Evolutionary conservation across 345 rosid species (phyloP).

Genomic region (Salix exigua): DNA sequence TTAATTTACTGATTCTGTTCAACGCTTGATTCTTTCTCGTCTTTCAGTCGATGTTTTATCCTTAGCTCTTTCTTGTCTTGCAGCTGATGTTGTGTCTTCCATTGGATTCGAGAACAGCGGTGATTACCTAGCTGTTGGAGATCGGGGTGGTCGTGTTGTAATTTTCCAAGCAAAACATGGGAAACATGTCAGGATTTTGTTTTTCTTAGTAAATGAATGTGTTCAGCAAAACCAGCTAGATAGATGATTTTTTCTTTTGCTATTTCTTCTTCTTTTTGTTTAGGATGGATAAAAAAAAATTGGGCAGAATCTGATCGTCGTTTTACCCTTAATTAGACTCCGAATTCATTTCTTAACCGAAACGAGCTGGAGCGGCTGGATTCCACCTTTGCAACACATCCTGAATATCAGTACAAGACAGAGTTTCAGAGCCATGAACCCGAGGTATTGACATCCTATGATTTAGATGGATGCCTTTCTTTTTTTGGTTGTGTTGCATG

Average conservation of each 20-base stretch:
- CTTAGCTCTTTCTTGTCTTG: neutral
- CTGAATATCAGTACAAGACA: conserved; percentile 50
- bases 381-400: conserved; percentile 25
- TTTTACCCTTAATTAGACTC: conserved; percentile 22
- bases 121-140: conserved; percentile 58
- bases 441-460: conserved; percentile 34
- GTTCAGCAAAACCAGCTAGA: neutral
- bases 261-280: conserved; percentile 1
- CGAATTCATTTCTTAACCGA: conserved; percentile 24
- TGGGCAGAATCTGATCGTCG: conserved; percentile 14
- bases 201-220: neutral
- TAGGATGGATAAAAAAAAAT: conserved; percentile 11
- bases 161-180: conserved; percentile 43
- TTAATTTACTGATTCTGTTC: neutral
- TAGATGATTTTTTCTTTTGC: neutral
- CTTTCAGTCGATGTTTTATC: conserved; percentile 46
- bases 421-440: conserved; percentile 78
- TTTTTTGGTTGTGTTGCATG: neutral
- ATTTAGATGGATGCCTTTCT: neutral
- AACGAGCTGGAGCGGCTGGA: conserved; percentile 51
- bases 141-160: conserved; percentile 59
- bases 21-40: neutral
- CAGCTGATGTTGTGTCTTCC: conserved; percentile 51
- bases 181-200: conserved; percentile 29
- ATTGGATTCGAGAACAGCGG: conserved; percentile 56